phyloP scores from a whole-genome alignment of 805 yeast genomes.

The Candida arabinofermentans region DNA sequence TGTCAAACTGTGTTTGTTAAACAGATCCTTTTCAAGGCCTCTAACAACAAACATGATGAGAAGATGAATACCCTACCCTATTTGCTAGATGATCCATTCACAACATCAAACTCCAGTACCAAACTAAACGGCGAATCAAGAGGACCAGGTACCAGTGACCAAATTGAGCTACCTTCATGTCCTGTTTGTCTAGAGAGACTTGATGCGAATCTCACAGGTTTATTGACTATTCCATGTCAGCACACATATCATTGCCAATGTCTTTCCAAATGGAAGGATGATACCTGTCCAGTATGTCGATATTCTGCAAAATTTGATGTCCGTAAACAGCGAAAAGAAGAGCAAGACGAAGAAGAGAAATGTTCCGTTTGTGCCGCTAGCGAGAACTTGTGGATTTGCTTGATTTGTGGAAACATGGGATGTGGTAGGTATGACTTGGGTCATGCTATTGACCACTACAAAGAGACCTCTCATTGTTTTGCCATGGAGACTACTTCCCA shows the following conservation, averaged over 20 bases:
- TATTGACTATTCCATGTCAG: slow-evolving; percentile 85
- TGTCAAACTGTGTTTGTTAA: slow-evolving; percentile 76
- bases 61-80: slow-evolving; percentile 50
- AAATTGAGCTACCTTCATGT: slow-evolving; percentile 76
- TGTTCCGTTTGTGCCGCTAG: slow-evolving; percentile 58
- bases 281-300: slow-evolving; percentile 87
- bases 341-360: slow-evolving; percentile 31
- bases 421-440: slow-evolving; percentile 84
- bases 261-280: slow-evolving; percentile 83
- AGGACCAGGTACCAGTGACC: slow-evolving; percentile 20
- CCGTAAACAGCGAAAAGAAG: slow-evolving; percentile 17
- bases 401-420: slow-evolving; percentile 88
- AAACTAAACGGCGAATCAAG: neutral
- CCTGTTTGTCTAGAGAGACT: slow-evolving; percentile 89
- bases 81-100: slow-evolving; percentile 69
- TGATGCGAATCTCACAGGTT: slow-evolving; percentile 77
- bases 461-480: slow-evolving; percentile 77
- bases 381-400: slow-evolving; percentile 80
- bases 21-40: slow-evolving; percentile 44
- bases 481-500: slow-evolving; percentile 84
- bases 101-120: slow-evolving; percentile 25
- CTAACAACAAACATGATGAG: slow-evolving; percentile 18
- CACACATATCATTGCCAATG: slow-evolving; percentile 92
- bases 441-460: slow-evolving; percentile 82
- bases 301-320: slow-evolving; percentile 47